Evolutionary conservation across 2,329 filamentous ascomycete species (phyloP).

Genomic region (Diaporthe citrichinensis): DNA sequence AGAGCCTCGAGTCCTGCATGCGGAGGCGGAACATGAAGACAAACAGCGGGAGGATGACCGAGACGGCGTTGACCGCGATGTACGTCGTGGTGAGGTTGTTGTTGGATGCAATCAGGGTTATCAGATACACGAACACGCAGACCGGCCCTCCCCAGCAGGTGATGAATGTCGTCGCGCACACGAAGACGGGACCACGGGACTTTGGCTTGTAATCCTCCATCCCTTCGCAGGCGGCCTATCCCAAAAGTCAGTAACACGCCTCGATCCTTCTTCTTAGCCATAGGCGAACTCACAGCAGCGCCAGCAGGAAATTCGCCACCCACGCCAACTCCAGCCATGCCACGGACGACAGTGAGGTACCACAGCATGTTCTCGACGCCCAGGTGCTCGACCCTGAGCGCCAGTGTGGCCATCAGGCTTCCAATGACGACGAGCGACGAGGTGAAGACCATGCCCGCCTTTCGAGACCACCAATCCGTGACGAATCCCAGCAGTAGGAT

Average conservation of each 20-base stretch:
- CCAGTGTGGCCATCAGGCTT: constrained; percentile 53
- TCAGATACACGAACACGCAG: constrained; percentile 53
- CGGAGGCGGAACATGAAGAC: constrained; percentile 51
- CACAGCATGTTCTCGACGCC: constrained; percentile 51
- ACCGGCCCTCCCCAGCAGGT: constrained; percentile 52
- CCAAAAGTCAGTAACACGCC: neutral
- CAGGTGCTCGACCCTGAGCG: constrained; percentile 49
- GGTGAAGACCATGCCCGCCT: constrained; percentile 50
- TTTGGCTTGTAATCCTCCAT: constrained; percentile 44
- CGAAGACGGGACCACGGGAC: constrained; percentile 53
- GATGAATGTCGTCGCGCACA: constrained; percentile 53
- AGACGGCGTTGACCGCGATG: constrained; percentile 51
- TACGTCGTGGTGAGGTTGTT: constrained; percentile 50
- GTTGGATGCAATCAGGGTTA: constrained; percentile 52
- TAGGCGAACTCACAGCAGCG: constrained; percentile 46
- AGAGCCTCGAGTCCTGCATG: constrained; percentile 52
- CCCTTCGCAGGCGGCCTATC: constrained; percentile 50
- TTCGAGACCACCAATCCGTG: constrained; percentile 51
- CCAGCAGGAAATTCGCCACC: constrained; percentile 55
- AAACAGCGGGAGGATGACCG: constrained; percentile 50
- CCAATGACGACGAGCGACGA: constrained; percentile 50
- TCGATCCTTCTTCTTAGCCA: too few relatives aligned
- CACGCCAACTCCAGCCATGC: constrained; percentile 54
- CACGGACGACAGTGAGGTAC: constrained; percentile 54
- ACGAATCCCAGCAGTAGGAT: constrained; percentile 51